Conservation (phyloP, 208 protist genomes). For the Trypanosomatidae sp. region DNA sequence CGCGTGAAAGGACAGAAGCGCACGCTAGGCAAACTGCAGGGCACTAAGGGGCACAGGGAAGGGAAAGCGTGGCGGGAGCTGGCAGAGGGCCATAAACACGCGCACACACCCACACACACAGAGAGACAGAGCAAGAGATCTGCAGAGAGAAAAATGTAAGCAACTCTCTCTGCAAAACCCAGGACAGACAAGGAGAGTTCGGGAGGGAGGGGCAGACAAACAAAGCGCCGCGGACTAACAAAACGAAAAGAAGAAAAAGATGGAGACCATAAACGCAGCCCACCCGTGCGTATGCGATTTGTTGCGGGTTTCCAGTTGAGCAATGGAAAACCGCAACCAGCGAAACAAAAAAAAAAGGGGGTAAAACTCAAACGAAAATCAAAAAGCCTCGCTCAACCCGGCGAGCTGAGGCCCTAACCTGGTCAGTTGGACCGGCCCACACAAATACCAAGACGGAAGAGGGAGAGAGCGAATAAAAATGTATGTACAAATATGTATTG, state of each 20-base stretch:
- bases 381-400: too few relatives aligned
- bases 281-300: too few relatives aligned
- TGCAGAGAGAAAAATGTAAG: slow-evolving; percentile 1
- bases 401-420: too few relatives aligned
- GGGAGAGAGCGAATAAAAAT: background rate
- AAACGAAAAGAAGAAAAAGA: slow-evolving; percentile 7
- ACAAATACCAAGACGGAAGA: background rate
- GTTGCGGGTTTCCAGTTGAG: too few relatives aligned
- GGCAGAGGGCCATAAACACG: background rate
- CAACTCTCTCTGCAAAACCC: background rate
- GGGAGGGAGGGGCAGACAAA: background rate
- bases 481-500: background rate
- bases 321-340: too few relatives aligned
- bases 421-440: background rate
- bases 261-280: background rate
- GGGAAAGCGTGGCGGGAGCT: background rate
- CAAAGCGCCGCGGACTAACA: background rate
- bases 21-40: background rate
- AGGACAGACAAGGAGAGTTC: background rate
- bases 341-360: too few relatives aligned
- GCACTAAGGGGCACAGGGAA: background rate
- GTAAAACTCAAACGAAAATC: too few relatives aligned
- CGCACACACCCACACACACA: background rate
- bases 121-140: background rate
- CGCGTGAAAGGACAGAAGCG: background rate